A percentile compares a stretch with the other conserved stretches of the same genome.
These are phyloP conservation scores for Hypoxylon lenormandii DNA, from an alignment of 495 filamentous ascomycete species.

Conservation along the genomic window DNA sequence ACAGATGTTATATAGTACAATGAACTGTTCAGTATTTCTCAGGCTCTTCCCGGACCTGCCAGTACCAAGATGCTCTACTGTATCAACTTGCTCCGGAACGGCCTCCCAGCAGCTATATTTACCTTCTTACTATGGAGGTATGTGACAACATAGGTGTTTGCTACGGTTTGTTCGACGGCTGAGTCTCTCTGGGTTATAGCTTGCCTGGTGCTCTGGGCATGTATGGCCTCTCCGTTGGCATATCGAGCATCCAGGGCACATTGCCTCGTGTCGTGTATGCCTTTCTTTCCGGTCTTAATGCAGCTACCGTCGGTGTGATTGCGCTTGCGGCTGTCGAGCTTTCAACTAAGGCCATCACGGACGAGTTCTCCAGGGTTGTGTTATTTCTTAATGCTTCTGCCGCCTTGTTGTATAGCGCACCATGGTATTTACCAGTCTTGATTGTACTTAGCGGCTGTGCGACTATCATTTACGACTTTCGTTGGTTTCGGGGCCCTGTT, in stretches of 20 bases:
- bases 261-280: slow-evolving; percentile 78
- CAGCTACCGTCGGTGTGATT: slow-evolving; percentile 82
- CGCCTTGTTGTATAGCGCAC: slow-evolving; percentile 78
- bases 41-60: slow-evolving; percentile 79
- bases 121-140: slow-evolving; percentile 78
- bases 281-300: slow-evolving; percentile 80
- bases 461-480: slow-evolving; percentile 72
- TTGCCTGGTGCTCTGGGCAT: slow-evolving; percentile 82
- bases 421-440: slow-evolving; percentile 86
- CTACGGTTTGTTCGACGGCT: background rate
- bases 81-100: slow-evolving; percentile 74
- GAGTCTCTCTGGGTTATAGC: slow-evolving; percentile 50
- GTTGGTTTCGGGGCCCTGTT: slow-evolving; percentile 58
- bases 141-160: slow-evolving; percentile 4
- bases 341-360: slow-evolving; percentile 78
- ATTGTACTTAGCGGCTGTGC: slow-evolving; percentile 69
- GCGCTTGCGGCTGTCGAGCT: slow-evolving; percentile 81
- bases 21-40: slow-evolving; percentile 83
- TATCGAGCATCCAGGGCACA: slow-evolving; percentile 68
- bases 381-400: slow-evolving; percentile 76
- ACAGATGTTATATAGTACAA: slow-evolving; percentile 68
- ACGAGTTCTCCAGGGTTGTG: slow-evolving; percentile 74
- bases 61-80: slow-evolving; percentile 86
- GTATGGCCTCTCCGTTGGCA: slow-evolving; percentile 76
- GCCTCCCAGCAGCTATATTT: slow-evolving; percentile 70